These are phyloP conservation scores for Glebionis coronaria DNA, from an alignment of 129 eudicot genomes.

Conservation along the genomic window DNA sequence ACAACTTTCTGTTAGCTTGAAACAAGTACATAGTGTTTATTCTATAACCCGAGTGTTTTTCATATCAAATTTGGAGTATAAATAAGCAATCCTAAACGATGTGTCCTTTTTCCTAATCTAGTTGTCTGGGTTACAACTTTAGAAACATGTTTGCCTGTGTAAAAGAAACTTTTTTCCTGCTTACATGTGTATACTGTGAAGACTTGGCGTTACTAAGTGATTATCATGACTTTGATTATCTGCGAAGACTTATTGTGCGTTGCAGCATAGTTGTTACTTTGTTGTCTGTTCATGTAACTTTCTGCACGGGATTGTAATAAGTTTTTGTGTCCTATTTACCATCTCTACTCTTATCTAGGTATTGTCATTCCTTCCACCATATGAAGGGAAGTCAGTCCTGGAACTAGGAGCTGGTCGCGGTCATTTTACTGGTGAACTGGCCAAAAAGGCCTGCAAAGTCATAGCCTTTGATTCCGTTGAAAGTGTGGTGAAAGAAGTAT, in stretches of 20 bases:
- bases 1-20: not conserved
- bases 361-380: slow-evolving; percentile 81
- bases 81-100: too few species aligned
- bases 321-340: not conserved
- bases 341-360: slow-evolving; percentile 44
- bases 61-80: too few species aligned
- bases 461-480: slow-evolving; percentile 83
- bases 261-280: slow-evolving; percentile 5
- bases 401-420: slow-evolving; percentile 98
- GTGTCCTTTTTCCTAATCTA: not conserved
- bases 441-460: slow-evolving; percentile 61
- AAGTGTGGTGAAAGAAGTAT: slow-evolving; percentile 78
- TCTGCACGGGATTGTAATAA: not conserved
- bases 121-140: not conserved
- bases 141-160: not conserved
- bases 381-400: slow-evolving; percentile 72
- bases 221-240: not conserved
- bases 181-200: not conserved
- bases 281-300: not conserved
- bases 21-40: too few species aligned
- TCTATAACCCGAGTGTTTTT: too few species aligned
- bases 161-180: not conserved
- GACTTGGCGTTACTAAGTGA: not conserved
- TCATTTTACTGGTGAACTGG: slow-evolving; percentile 90
- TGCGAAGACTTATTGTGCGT: too few species aligned